Base-by-base conservation (phyloP, 75 land plant species). In the Picea sitchensis region DNA sequence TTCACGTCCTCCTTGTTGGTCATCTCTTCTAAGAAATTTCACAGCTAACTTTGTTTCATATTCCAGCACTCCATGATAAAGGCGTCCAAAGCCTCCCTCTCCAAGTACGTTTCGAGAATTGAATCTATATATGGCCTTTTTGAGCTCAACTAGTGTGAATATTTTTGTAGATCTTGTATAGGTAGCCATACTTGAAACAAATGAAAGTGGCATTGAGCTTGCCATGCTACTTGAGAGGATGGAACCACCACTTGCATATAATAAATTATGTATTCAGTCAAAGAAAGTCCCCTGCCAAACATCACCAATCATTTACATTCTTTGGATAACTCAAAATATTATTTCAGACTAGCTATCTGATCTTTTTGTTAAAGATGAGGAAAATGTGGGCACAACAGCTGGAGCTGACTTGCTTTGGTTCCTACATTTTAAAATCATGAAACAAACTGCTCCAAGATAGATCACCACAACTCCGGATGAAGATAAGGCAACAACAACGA, bases 191-290 rank as follows among this genome's bases (percentile, higher is more conserved):
- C 80, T 78, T 18, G 72, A 78, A 44, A 13, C 0, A 63, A 61
- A 78, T 14, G 92, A 93, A 1, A 84, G 17, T 15, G 92, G 84
- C 62, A 86, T 77, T 54, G 87, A 89, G 81, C 90, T 93, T 57
- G 80, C 81, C 14, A 87, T 76, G 63, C 87, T 85, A 73, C 87
- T 87, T 65, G 92, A 91, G 14, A 88, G 60, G 18, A 78, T 81
- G 8, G 90, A 92, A 20, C 82, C 80, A 38, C 76, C 60, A 3
- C 88, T 26, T 26, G 26, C 26, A 26, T 26, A 26, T 26, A 26
- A 26, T 26, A 26, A 26, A 26, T 26, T 26, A 26, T 26, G 26
- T 26, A 26, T 26, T 26, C 26, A 26, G 26, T 26, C 26, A 26
- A 26, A 26, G 26, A 23, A 9, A 47, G 0, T 14, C 30, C 77